A percentile compares a stretch with the other conserved stretches of the same genome.
Conservation (phyloP, 2,329 filamentous ascomycete species). For the Botrytis deweyae region DNA sequence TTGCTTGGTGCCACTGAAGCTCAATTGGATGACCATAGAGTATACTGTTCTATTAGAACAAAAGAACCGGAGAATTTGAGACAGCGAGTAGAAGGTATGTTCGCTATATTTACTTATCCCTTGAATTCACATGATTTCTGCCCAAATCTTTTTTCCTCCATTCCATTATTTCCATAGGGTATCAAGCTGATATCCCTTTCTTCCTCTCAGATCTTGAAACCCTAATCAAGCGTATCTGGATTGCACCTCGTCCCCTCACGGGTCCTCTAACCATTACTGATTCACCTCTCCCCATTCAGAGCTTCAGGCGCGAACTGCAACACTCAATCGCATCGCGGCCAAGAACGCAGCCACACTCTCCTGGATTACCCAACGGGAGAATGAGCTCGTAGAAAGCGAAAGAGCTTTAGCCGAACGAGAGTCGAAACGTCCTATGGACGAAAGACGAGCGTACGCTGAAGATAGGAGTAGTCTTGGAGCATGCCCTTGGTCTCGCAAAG, state of each 20-base stretch:
- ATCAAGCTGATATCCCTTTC: slow-evolving; percentile 15
- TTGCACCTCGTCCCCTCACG: slow-evolving; percentile 12
- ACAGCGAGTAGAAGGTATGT: slow-evolving; percentile 13
- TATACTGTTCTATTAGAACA: slow-evolving; percentile 8
- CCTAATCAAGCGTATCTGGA: slow-evolving; percentile 11
- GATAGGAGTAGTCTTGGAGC: background rate
- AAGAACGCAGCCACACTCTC: slow-evolving; percentile 11
- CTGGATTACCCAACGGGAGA: background rate
- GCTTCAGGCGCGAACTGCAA: background rate
- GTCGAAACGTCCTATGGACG: background rate
- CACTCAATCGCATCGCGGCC: slow-evolving; percentile 10
- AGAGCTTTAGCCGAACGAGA: slow-evolving; percentile 10
- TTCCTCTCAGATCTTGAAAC: background rate
- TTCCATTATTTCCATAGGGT: background rate
- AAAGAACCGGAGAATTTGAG: slow-evolving; percentile 11
- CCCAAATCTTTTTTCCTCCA: background rate
- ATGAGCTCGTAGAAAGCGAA: background rate
- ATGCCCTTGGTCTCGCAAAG: background rate
- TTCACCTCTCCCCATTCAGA: background rate
- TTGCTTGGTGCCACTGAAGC: background rate
- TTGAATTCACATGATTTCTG: background rate
- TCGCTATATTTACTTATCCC: background rate
- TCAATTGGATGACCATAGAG: slow-evolving; percentile 15
- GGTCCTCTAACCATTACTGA: slow-evolving; percentile 3
- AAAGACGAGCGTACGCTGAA: background rate